These are phyloP conservation scores for Acer negundo DNA, from an alignment of 345 rosid species.

Conservation along the genomic window DNA sequence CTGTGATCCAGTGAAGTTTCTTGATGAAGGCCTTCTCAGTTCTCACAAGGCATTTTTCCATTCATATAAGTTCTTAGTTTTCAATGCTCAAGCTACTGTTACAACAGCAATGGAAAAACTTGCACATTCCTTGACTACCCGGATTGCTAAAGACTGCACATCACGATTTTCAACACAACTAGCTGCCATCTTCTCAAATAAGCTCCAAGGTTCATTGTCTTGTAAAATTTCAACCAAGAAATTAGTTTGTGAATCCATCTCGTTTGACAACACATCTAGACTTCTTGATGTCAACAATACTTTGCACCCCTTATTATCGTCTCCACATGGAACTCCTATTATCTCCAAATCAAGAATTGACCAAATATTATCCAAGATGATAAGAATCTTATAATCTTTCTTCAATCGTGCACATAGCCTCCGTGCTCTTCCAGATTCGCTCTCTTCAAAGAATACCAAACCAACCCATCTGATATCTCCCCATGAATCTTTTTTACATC, in stretches of 20 bases:
- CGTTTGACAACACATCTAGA: constrained; percentile 7
- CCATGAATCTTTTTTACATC: constrained; percentile 24
- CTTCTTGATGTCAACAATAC: too few relatives aligned
- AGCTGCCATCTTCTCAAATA: constrained; percentile 25
- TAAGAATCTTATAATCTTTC: constrained; percentile 22
- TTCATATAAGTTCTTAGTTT: too few relatives aligned
- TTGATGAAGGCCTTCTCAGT: too few relatives aligned
- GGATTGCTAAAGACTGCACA: constrained; percentile 8
- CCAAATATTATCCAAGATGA: constrained; percentile 41
- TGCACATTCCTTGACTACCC: not conserved
- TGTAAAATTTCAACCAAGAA: constrained; percentile 8
- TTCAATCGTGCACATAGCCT: constrained; percentile 7
- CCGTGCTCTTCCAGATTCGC: not conserved
- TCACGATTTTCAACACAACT: not conserved
- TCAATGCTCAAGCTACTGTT: too few relatives aligned
- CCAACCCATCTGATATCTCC: constrained; percentile 17
- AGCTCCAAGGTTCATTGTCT: constrained; percentile 24
- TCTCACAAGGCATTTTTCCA: too few relatives aligned
- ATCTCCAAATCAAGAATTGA: constrained; percentile 12
- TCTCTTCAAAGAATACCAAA: not conserved
- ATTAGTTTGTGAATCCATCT: constrained; percentile 16
- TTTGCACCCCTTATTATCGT: not conserved
- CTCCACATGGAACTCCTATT: constrained; percentile 33
- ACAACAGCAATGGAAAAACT: not conserved
- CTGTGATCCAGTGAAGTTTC: too few relatives aligned